Evolutionary conservation across 2,329 filamentous ascomycete genomes (phyloP), one percentile per base, ranked within the genome.

Genomic region (Phialemoniopsis sp.): DNA sequence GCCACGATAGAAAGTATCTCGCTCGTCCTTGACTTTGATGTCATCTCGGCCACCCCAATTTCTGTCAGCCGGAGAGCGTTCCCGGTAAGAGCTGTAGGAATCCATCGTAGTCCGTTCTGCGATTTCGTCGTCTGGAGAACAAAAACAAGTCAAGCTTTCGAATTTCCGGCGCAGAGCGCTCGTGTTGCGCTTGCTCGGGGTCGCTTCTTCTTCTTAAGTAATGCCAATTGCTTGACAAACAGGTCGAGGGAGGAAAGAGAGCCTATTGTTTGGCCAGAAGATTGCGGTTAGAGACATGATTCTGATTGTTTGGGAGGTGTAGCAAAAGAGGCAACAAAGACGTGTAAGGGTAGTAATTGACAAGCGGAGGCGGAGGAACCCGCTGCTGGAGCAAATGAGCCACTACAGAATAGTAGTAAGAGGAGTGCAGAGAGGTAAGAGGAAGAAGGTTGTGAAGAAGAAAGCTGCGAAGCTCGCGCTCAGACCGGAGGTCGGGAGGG

Each of bases 1-100:
- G 44, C 75, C 76, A 43, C 82, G 75, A 50, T 84, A 82, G 46
- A 81, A 82, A 32, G 66, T 72, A 52, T 85, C 80, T 36, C 68
- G 66, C 44, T 78, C 73, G 7, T 76, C 70, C 50, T 75, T 72
- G 28, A 48, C 54, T 47, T 74, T 64, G 17, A 60, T 60, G 15
- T 80, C 77, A 38, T 79, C 76, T 36, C 75, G 73, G 32, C 57
- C 48, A 43, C 54, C 62, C 72, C 75, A 78, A 32, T 58, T 64
- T 41, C 76, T 72, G 38, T 78, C 73, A 34, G 56, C 60, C 3
- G 77, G 75, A 19, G 76, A 80, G 30, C 76, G 72, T 28, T 80
- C 76, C 47, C 77, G 68, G 48, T 75, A 76, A 26, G 71, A 66
- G 45, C 59, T 59, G 46, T 76, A 78, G 1, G 73, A 76, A 46